Base-by-base conservation (phyloP, 2,329 filamentous ascomycete species). In the Pyrenophora tritici-repentis region DNA sequence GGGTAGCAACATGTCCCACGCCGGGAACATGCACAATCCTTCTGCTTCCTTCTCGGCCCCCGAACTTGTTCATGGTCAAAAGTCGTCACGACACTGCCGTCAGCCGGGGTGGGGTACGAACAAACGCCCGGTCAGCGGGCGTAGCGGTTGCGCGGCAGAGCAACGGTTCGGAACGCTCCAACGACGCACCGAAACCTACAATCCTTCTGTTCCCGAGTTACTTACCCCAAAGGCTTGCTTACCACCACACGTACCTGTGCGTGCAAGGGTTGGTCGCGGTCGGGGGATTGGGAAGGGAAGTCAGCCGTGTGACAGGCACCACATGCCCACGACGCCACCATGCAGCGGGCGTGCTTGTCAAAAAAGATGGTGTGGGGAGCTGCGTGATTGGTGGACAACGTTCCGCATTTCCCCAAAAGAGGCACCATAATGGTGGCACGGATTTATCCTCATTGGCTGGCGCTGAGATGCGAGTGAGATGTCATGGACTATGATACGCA, bases 81-180 rank as follows among this genome's bases (percentile, higher is more conserved):
- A 16, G n/a, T 50, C 40, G 34, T 39, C 20, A 39, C 29, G 35
- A 34, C 20, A 43, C 31, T 42, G 32, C 32, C 44, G 29, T 39
- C 20, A 14, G 18, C 8, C 18, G 6, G 17, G 17, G 22, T 14
- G 36, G 48, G 44, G 46, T 36, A 50, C 36, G 48, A 39, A 16
- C 42, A 44, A 20, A 24, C 29, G 35, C 47, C 41, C 41, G 26
- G 35, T 50, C 41, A 16, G 42, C 29, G 47, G 35, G 35, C 29
- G 41, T 29, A 29, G 26, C 26, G 20, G 41, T 45, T 46, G 29
- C 17, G 32, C 41, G 47, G 41, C 45, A 39, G 34, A 39, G 34
- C 36, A 35, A 50, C 48, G 42, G 48, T 41, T 46, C 48, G 48
- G 48, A 50, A 50, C 48, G 48, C 26, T 41, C 47, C 20, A 50